phyloP scores from a whole-genome alignment of 768 basidiomycete genomes.

The Leccinum olivaceopallidum region DNA sequence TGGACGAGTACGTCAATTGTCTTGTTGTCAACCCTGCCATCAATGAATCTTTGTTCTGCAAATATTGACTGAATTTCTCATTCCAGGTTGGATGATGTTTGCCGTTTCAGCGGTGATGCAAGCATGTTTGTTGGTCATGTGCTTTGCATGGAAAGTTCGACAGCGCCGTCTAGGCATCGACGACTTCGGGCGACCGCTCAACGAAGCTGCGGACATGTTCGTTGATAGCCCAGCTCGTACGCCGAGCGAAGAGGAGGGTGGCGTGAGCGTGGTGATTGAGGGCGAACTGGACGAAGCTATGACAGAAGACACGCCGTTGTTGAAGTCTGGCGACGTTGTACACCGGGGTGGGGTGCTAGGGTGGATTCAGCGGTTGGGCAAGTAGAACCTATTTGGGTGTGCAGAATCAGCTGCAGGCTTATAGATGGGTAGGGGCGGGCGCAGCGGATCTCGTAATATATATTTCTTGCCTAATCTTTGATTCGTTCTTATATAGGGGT shows the following conservation, averaged over 20 bases:
- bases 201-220: neutral
- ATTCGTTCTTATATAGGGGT: neutral
- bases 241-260: conserved; percentile 12
- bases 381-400: neutral
- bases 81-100: conserved; percentile 75
- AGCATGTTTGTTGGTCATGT: conserved; percentile 78
- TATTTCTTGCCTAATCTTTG: conserved; percentile 1
- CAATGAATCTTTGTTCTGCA: too few relatives aligned
- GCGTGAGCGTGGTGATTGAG: conserved; percentile 24
- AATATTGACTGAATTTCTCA: neutral
- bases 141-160: conserved; percentile 79
- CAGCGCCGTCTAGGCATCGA: conserved; percentile 77
- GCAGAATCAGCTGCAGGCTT: neutral
- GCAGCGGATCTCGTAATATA: neutral
- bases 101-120: conserved; percentile 86
- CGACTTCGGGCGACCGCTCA: conserved; percentile 77
- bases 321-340: conserved; percentile 24
- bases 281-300: conserved; percentile 10
- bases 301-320: conserved; percentile 24
- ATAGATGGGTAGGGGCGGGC: neutral
- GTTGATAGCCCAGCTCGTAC: neutral
- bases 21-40: neutral
- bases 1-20: conserved; percentile 67
- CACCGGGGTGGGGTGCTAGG: conserved; percentile 24
- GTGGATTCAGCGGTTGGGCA: conserved; percentile 25